Evolutionary conservation across 2,329 filamentous ascomycete genomes (phyloP).

Genomic region (Ascochyta lentis): DNA sequence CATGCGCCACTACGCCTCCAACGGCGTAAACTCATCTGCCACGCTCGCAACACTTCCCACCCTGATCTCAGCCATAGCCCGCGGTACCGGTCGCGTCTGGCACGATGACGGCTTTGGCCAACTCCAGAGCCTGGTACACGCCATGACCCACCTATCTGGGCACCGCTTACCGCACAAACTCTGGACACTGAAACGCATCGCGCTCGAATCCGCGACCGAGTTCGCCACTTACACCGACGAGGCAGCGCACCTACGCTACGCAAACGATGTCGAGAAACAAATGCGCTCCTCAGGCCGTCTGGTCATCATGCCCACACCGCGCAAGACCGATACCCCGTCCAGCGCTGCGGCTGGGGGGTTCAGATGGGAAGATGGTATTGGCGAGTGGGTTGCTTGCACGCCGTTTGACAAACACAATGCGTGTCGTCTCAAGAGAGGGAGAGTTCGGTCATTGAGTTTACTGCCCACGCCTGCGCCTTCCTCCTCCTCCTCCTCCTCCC

Average conservation of each 20-base stretch:
- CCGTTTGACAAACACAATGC: constrained; percentile 42
- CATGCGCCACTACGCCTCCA: constrained; percentile 30
- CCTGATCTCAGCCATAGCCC: constrained; percentile 43
- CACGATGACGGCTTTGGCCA: constrained; percentile 45
- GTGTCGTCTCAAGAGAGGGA: constrained; percentile 21
- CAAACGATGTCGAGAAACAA: constrained; percentile 40
- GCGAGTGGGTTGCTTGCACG: constrained; percentile 55
- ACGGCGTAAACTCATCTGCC: constrained; percentile 28
- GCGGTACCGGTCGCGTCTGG: constrained; percentile 45
- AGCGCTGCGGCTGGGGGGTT: constrained; percentile 36
- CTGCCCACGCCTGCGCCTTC: constrained; percentile 33
- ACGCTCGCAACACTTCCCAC: constrained; percentile 34
- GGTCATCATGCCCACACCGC: constrained; percentile 34
- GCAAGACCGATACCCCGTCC: constrained; percentile 37
- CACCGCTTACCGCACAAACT: constrained; percentile 37
- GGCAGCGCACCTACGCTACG: constrained; percentile 37
- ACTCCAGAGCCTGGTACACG: constrained; percentile 39
- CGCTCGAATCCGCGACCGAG: constrained; percentile 46
- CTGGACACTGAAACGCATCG: constrained; percentile 47
- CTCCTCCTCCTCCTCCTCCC: no score
- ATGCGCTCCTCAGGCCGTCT: constrained; percentile 39
- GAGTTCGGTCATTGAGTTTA: constrained; percentile 29
- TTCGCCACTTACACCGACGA: constrained; percentile 43
- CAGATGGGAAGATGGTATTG: constrained; percentile 55
- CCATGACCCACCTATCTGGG: constrained; percentile 33